phyloP scores from a whole-genome alignment of 345 rosid species.

The Jatropha curcas region DNA sequence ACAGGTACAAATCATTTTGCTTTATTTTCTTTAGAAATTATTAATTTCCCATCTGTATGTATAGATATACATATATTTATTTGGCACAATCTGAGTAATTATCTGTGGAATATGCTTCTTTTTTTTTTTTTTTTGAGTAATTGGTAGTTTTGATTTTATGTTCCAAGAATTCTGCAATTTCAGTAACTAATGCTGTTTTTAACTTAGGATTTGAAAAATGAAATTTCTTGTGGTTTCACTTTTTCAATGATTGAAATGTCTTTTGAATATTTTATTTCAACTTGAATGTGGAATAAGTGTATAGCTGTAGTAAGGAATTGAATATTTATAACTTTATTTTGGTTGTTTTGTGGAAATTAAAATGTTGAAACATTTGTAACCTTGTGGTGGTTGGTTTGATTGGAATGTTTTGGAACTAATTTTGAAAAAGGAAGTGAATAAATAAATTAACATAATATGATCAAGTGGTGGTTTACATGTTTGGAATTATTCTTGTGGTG shows the following conservation, averaged over 20 bases:
- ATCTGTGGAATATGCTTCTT: not conserved
- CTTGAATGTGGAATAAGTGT: not conserved
- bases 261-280: not conserved
- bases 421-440: not conserved
- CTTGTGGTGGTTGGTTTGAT: conserved; percentile 25
- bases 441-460: not conserved
- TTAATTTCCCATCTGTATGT: no score
- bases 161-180: not conserved
- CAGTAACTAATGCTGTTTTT: not conserved
- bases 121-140: not conserved
- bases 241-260: not conserved
- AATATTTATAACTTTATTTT: not conserved
- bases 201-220: not conserved
- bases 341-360: not conserved
- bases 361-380: not conserved
- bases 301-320: not conserved
- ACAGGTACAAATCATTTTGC: conserved; percentile 49
- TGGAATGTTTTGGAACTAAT: conserved; percentile 6
- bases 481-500: conserved; percentile 22
- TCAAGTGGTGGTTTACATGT: conserved; percentile 16
- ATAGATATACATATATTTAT: no score
- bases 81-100: not conserved
- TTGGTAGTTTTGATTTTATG: not conserved
- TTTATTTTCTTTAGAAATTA: not conserved
- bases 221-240: not conserved